Conservation (phyloP, 2,329 filamentous ascomycete species). For the Alternaria consortialis region DNA sequence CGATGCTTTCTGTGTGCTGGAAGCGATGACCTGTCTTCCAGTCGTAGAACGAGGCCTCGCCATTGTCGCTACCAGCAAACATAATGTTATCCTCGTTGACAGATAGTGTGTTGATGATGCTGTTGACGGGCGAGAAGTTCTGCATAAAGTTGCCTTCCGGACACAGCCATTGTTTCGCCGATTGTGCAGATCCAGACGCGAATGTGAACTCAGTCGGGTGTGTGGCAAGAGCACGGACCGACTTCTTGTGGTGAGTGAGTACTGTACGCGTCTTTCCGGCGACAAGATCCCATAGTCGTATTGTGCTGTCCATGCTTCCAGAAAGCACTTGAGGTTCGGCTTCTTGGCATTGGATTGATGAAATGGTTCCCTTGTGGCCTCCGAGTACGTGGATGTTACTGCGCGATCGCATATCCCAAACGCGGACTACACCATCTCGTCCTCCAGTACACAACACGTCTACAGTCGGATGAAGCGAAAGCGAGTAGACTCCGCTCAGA, state of each 20-base stretch:
- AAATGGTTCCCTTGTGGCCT: conserved; percentile 90
- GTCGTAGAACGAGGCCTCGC: conserved; percentile 97
- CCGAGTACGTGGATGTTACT: conserved; percentile 94
- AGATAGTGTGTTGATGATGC: conserved; percentile 92
- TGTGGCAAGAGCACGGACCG: conserved; percentile 81
- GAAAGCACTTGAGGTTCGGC: conserved; percentile 96
- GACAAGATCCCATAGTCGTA: conserved; percentile 85
- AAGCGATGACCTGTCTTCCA: conserved; percentile 97
- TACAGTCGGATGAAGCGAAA: conserved; percentile 91
- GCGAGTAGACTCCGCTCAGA: conserved; percentile 91
- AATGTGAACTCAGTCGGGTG: conserved; percentile 97
- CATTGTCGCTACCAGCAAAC: conserved; percentile 95
- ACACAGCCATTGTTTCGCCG: conserved; percentile 99
- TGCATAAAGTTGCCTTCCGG: conserved; percentile 99
- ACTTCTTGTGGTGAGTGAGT: conserved; percentile 98
- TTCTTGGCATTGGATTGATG: conserved; percentile 91
- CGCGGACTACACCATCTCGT: conserved; percentile 89
- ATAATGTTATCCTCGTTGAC: conserved; percentile 96
- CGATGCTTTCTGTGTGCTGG: conserved; percentile 87
- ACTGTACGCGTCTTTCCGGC: conserved; percentile 97
- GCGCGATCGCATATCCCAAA: conserved; percentile 97
- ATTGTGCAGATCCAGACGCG: conserved; percentile 87
- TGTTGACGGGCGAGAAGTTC: conserved; percentile 96
- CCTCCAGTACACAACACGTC: conserved; percentile 96
- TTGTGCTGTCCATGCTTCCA: conserved; percentile 78